Evolutionary conservation across 306 rosid genomes (phyloP).

Genomic region (Vicia faba): DNA sequence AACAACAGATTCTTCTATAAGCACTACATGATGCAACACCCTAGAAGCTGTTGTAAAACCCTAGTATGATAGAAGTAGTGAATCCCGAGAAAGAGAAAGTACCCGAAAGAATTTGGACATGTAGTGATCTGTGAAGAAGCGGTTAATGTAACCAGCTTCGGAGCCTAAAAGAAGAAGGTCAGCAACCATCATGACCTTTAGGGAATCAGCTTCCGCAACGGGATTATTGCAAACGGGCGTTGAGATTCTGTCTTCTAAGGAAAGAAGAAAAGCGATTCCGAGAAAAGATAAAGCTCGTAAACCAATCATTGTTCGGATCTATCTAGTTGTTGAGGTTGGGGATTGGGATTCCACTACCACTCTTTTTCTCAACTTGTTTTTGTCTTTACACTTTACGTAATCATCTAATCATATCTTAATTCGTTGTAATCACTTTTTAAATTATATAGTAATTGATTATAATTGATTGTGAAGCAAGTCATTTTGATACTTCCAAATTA

Average conservation of each 20-base stretch:
- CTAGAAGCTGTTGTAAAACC: not conserved
- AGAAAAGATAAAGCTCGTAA: conserved; percentile 37
- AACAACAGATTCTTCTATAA: not conserved
- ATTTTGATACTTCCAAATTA: too few relatives aligned
- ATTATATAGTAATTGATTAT: too few relatives aligned
- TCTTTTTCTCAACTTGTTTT: too few relatives aligned
- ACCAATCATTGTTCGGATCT: not conserved
- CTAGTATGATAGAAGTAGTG: not conserved
- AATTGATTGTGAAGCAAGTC: too few relatives aligned
- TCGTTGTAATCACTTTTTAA: too few relatives aligned
- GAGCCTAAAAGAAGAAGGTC: conserved; percentile 63
- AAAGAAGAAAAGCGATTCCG: conserved; percentile 41
- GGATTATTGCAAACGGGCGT: conserved; percentile 53
- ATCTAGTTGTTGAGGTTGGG: not conserved
- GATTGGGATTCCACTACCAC: too few relatives aligned
- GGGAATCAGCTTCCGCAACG: conserved; percentile 39
- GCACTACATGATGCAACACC: not conserved
- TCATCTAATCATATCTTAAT: too few relatives aligned
- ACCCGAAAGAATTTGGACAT: conserved; percentile 69
- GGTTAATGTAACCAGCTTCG: conserved; percentile 43
- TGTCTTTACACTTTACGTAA: too few relatives aligned
- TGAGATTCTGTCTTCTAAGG: conserved; percentile 59
- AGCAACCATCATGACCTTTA: conserved; percentile 69
- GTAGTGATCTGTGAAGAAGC: conserved; percentile 52
- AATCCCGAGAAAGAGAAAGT: conserved; percentile 1